Base-by-base conservation (phyloP, 176 grass and related monocot genomes). In the Poa pratensis region DNA sequence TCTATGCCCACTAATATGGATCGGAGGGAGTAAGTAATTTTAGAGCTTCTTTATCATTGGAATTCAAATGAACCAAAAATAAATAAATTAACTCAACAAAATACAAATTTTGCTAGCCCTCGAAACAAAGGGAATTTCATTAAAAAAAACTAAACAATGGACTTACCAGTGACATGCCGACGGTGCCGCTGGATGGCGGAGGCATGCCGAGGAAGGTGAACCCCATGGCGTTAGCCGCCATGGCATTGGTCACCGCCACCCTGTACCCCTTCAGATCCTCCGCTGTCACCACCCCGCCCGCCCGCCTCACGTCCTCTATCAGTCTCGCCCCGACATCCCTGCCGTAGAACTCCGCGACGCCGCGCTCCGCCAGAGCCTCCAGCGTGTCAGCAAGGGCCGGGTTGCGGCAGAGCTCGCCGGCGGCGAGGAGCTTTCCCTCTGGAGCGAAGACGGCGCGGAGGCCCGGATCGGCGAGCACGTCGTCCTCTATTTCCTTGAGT, bases 121-220 rank as follows among this genome's bases (percentile, higher is more conserved):
- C 15, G 15, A 51, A 51, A 15, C 15, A 4, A 49, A 15, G 48
- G 3, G 15, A 49, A 50, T 5, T 50, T 16, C 48, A 51, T 51
- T 4, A 3, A 49, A 49, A 4, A 51, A n/a, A n/a, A n/a, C 2
- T 51, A 3, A 17, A 51, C 0, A 51, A 51, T 51, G 49, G 15
- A 51, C 49, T 14, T 17, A 51, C 49, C 49, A 98, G 16, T 18
- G 91, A 59, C 80, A 95, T 66, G 16, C 95, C 90, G 27, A 92
- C 87, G 12, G 93, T 92, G 85, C 95, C 95, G 50, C 90, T 93
- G 24, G 95, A 98, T 46, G 95, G 95, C 22, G 93, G 95, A 27
- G 90, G 95, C 95, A 95, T 95, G 26, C 95, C 95, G 13, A 98
- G 87, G 80, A 98, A 83, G 55, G 89, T 90, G 86, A 66, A 93